Conservation (phyloP, 208 protist species). For the Trypanosoma boissoni region DNA sequence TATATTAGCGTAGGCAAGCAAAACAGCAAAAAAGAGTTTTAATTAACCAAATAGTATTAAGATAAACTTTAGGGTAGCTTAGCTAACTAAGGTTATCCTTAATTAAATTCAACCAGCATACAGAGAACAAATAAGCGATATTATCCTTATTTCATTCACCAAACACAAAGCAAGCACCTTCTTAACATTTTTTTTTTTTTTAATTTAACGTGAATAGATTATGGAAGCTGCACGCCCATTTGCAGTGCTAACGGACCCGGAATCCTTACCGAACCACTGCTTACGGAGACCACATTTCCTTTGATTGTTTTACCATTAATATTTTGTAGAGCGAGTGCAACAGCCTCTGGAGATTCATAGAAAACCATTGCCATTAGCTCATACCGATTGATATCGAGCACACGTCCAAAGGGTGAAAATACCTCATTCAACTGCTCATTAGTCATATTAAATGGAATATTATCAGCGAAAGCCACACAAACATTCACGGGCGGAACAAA, state of each 20-base stretch:
- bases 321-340: slow-evolving; percentile 78
- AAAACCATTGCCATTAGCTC: slow-evolving; percentile 67
- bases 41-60: too few relatives aligned
- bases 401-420: slow-evolving; percentile 61
- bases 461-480: slow-evolving; percentile 71
- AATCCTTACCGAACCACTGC: slow-evolving; percentile 78
- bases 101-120: too few relatives aligned
- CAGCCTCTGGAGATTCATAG: slow-evolving; percentile 77
- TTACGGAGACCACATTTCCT: slow-evolving; percentile 74
- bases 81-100: too few relatives aligned
- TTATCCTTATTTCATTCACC: too few relatives aligned
- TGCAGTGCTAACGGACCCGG: slow-evolving; percentile 52
- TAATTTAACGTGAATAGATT: too few relatives aligned
- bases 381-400: slow-evolving; percentile 83
- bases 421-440: slow-evolving; percentile 74
- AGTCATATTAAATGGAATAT: slow-evolving; percentile 81
- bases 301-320: slow-evolving; percentile 70
- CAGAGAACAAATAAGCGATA: too few relatives aligned
- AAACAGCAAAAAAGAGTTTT: not conserved
- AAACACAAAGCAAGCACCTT: slow-evolving; percentile 10
- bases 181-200: not conserved
- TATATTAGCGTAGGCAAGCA: not conserved
- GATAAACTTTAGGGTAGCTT: too few relatives aligned
- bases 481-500: slow-evolving; percentile 51
- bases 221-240: slow-evolving; percentile 41